Conservation (phyloP, 1,139 yeast species). For the Blastobotrys raffinosifermentans region DNA sequence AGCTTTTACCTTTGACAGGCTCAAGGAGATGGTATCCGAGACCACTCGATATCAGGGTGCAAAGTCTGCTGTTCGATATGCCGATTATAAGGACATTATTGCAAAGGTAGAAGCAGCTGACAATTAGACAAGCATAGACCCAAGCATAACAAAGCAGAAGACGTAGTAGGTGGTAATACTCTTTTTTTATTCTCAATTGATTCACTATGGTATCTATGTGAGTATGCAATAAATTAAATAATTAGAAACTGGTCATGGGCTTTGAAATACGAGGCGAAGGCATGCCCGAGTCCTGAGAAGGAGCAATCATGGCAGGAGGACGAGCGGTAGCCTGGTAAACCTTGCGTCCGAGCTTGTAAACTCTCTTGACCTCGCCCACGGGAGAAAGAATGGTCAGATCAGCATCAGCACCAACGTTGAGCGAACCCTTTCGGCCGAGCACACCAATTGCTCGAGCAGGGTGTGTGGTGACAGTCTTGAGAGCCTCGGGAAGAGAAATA, state of each 20-base stretch:
- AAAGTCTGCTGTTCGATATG: conserved; percentile 26
- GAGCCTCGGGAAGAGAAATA: conserved; percentile 48
- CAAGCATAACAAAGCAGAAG: too few relatives aligned
- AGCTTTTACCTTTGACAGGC: conserved; percentile 18
- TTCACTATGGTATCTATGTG: not conserved
- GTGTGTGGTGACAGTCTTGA: conserved; percentile 52
- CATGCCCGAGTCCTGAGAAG: not conserved
- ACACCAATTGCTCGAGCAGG: conserved; percentile 49
- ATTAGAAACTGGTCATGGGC: conserved; percentile 4
- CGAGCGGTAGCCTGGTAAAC: conserved; percentile 24
- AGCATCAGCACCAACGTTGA: conserved; percentile 52
- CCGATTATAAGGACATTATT: conserved; percentile 22
- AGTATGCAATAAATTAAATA: conserved; percentile 2
- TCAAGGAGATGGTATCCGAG: conserved; percentile 12
- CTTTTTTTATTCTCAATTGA: not conserved
- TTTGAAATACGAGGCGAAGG: conserved; percentile 2
- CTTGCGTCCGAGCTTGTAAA: conserved; percentile 47
- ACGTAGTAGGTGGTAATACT: too few relatives aligned
- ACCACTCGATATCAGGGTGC: conserved; percentile 34
- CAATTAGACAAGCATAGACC: too few relatives aligned
- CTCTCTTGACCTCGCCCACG: conserved; percentile 43
- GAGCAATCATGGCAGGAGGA: not conserved
- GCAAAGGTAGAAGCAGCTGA: too few relatives aligned
- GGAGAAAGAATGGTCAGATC: conserved; percentile 48
- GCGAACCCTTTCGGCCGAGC: conserved; percentile 45